Conservation (phyloP, 2,329 filamentous ascomycete genomes). For the Alternaria gaisen region DNA sequence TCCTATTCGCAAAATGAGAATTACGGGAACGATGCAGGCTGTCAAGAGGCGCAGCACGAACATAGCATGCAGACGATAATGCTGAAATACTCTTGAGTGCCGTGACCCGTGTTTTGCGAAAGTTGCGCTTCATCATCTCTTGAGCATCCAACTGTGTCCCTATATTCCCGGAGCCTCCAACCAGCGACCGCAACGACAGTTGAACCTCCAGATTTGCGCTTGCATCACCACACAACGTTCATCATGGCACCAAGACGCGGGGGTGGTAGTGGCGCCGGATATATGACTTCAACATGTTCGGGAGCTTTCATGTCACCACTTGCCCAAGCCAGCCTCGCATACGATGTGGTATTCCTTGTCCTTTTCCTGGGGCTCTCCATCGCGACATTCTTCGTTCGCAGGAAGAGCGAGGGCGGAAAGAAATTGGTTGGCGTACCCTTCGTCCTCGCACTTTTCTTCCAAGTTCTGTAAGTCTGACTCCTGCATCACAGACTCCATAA, state of each 20-base stretch:
- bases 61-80: not conserved
- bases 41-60: conserved; percentile 2
- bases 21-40: conserved; percentile 1
- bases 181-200: not conserved
- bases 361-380: conserved; percentile 30
- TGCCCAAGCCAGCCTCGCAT: conserved; percentile 26
- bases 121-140: not conserved
- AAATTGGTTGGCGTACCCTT: conserved; percentile 33
- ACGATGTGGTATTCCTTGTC: conserved; percentile 27
- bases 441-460: conserved; percentile 18
- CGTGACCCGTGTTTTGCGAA: not conserved
- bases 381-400: conserved; percentile 26
- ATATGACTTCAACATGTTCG: conserved; percentile 20
- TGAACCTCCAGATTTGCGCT: not conserved
- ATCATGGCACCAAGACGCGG: conserved; percentile 38
- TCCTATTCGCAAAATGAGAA: not conserved
- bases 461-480: conserved; percentile 30
- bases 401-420: conserved; percentile 28
- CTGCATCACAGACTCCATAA: not conserved
- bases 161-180: not conserved
- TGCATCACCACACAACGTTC: not conserved
- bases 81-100: not conserved
- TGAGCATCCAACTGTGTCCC: not conserved
- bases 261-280: conserved; percentile 12
- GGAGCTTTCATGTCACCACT: conserved; percentile 19